phyloP scores from a whole-genome alignment of 768 basidiomycete species.

The Pisolithus tinctorius region DNA sequence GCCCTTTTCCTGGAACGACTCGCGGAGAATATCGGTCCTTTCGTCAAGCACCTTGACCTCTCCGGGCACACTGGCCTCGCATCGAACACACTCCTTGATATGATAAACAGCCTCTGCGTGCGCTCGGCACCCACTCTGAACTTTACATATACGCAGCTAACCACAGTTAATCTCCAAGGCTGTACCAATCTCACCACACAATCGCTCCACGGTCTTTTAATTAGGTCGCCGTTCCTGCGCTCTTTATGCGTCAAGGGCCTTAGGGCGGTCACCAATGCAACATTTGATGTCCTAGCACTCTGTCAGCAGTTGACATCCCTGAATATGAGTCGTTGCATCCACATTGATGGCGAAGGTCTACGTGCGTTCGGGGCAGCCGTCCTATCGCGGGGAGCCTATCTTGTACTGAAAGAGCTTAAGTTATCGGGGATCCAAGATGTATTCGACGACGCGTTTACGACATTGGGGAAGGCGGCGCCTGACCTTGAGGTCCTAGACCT shows the following conservation, averaged over 20 bases:
- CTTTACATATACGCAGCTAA: conserved; percentile 58
- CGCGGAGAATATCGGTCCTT: conserved; percentile 51
- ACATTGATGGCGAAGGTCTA: conserved; percentile 62
- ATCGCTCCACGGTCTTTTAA: conserved; percentile 64
- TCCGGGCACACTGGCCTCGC: conserved; percentile 52
- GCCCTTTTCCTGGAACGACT: conserved; percentile 46
- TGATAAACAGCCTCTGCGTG: conserved; percentile 51
- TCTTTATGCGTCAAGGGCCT: conserved; percentile 64
- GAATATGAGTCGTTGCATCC: conserved; percentile 66
- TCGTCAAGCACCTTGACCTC: conserved; percentile 55
- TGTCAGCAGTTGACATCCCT: conserved; percentile 53
- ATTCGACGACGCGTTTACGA: conserved; percentile 54
- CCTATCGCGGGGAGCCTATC: conserved; percentile 37
- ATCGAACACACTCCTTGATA: conserved; percentile 41
- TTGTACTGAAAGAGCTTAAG: conserved; percentile 56
- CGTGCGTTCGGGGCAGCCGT: conserved; percentile 39
- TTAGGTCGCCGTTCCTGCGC: conserved; percentile 54
- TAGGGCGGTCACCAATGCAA: conserved; percentile 61
- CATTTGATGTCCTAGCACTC: conserved; percentile 58
- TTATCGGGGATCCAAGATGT: conserved; percentile 62
- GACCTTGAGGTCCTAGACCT: conserved; percentile 75
- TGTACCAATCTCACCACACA: conserved; percentile 59
- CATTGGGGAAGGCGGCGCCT: conserved; percentile 62
- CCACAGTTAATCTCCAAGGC: conserved; percentile 62
- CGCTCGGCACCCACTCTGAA: conserved; percentile 22